Conservation (phyloP, 2,329 filamentous ascomycete species). For the Colletotrichum sojae region DNA sequence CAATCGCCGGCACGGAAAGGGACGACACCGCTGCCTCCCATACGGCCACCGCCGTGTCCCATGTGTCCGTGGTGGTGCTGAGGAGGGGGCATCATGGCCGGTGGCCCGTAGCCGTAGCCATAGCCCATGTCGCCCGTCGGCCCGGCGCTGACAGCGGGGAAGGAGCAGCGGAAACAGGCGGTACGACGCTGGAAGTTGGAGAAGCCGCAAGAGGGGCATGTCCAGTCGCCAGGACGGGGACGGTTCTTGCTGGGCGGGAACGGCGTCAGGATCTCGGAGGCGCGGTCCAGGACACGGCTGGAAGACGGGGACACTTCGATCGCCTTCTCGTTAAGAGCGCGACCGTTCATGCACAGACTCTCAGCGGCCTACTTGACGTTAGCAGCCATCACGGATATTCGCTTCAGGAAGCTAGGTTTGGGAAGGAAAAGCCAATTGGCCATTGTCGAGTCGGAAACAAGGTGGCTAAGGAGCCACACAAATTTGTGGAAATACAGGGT, state of each 20-base stretch:
- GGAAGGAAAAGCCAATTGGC: slow-evolving; percentile 1
- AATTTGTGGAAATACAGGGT: neutral
- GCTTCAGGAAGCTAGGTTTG: neutral
- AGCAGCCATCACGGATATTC: neutral
- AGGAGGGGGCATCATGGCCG: slow-evolving; percentile 84
- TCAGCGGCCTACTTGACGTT: slow-evolving; percentile 82
- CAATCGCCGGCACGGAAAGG: slow-evolving; percentile 98
- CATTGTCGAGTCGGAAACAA: neutral
- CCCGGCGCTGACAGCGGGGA: slow-evolving; percentile 90
- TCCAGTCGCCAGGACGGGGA: slow-evolving; percentile 97
- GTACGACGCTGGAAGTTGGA: slow-evolving; percentile 99
- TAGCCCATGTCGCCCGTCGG: slow-evolving; percentile 74
- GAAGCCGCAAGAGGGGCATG: slow-evolving; percentile 97
- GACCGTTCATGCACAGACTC: slow-evolving; percentile 98
- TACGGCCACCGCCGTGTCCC: slow-evolving; percentile 75
- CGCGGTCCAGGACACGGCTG: slow-evolving; percentile 95
- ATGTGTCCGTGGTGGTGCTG: slow-evolving; percentile 74
- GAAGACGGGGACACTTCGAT: slow-evolving; percentile 98
- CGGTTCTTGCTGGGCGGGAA: slow-evolving; percentile 99
- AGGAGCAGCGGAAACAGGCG: slow-evolving; percentile 98
- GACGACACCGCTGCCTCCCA: slow-evolving; percentile 87
- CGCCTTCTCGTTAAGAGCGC: slow-evolving; percentile 97
- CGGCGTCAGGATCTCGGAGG: slow-evolving; percentile 94
- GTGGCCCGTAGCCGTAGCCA: slow-evolving; percentile 78
- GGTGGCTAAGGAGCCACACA: neutral